Percentiles rank a stretch among this genome's conserved stretches.
phyloP scores from a whole-genome alignment of 768 basidiomycete species.

The Suillus decipiens region DNA sequence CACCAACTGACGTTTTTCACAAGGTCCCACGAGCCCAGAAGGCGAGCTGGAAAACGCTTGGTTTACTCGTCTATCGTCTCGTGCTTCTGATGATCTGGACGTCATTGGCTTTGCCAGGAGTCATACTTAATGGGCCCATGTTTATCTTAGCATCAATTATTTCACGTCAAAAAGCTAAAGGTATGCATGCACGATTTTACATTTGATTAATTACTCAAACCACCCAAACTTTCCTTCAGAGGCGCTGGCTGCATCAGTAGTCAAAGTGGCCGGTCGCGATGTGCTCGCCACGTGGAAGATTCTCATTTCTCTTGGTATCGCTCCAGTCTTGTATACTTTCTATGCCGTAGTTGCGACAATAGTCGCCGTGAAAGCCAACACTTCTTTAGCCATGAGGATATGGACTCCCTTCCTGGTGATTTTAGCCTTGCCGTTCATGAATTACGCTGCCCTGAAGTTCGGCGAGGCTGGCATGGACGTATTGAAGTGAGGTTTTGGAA shows the following conservation, averaged over 20 bases:
- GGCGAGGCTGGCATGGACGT: conserved; percentile 98
- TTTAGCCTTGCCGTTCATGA: conserved; percentile 79
- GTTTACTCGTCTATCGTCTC: conserved; percentile 81
- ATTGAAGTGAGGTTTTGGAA: conserved; percentile 70
- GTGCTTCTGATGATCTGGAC: conserved; percentile 81
- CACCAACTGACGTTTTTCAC: conserved; percentile 2
- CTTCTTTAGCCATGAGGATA: conserved; percentile 62
- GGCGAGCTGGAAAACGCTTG: conserved; percentile 83
- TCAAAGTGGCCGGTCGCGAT: conserved; percentile 94
- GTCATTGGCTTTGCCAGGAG: conserved; percentile 84
- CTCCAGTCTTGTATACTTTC: conserved; percentile 81
- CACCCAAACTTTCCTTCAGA: conserved; percentile 47
- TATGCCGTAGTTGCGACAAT: conserved; percentile 82
- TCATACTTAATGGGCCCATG: conserved; percentile 89
- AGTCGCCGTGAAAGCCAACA: conserved; percentile 66
- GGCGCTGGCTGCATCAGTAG: conserved; percentile 92
- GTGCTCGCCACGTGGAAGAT: conserved; percentile 99
- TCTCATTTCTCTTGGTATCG: conserved; percentile 87
- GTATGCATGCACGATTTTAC: conserved; percentile 36
- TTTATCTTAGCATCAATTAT: conserved; percentile 89
- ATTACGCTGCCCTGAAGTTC: conserved; percentile 92
- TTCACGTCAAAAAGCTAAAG: conserved; percentile 87
- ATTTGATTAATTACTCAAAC: conserved; percentile 7
- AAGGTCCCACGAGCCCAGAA: conserved; percentile 88
- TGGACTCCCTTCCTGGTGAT: conserved; percentile 80